Evolutionary conservation across 179 eudicot genomes (phyloP).

Genomic region (Drosera spatulata): DNA sequence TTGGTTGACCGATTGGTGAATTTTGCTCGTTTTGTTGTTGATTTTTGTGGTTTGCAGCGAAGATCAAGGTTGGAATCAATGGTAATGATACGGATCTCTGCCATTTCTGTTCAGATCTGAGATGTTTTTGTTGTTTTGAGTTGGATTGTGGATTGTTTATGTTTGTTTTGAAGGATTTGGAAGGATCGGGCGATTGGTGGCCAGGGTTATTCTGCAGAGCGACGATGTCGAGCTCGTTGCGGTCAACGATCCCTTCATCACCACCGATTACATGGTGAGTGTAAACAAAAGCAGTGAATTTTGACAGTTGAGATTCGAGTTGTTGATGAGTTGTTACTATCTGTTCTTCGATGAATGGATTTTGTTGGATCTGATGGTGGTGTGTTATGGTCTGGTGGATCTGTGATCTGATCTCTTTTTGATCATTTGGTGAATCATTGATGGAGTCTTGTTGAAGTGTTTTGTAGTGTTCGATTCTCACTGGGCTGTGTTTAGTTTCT

Average conservation of each 20-base stretch:
- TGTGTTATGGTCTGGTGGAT: no score
- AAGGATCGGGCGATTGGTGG: constrained; percentile 66
- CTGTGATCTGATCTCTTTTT: no score
- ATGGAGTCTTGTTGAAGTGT: no score
- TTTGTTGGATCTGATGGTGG: no score
- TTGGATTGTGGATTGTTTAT: background rate
- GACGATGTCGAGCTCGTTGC: constrained; percentile 59
- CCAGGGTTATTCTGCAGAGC: constrained; percentile 40
- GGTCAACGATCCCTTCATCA: constrained; percentile 53
- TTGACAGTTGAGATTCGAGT: no score
- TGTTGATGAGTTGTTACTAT: background rate
- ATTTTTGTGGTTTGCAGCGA: constrained; percentile 18
- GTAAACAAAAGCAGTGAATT: no score
- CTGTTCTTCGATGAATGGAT: background rate
- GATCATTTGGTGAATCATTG: no score
- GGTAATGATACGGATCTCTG: constrained; percentile 22
- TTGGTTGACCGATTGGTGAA: background rate
- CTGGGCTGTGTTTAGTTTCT: no score
- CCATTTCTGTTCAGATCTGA: background rate
- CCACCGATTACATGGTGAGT: constrained; percentile 53
- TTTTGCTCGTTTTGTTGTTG: background rate
- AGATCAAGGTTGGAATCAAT: constrained; percentile 68
- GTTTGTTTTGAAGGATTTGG: constrained; percentile 35
- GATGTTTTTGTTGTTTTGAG: background rate
- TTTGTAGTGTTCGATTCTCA: no score